Base-by-base conservation (phyloP, 2,329 filamentous ascomycete species). In the Myotisia sp. region DNA sequence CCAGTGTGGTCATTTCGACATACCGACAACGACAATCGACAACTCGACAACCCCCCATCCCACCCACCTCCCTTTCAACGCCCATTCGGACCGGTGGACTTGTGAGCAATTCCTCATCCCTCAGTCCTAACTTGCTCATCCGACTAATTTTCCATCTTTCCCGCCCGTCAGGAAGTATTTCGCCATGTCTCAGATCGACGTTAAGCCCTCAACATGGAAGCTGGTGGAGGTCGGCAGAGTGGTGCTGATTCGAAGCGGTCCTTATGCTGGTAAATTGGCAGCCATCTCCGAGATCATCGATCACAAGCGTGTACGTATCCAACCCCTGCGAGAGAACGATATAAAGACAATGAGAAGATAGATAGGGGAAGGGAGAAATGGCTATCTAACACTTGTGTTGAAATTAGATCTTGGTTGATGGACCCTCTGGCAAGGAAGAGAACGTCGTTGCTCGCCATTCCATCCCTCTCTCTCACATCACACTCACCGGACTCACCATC, bases 281-380 rank as follows among this genome's bases (percentile, higher is more conserved):
- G 71, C 78, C 56, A 87, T 98, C 59, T 85, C 93, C 67, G 87
- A 98, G 78, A 95, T 98, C 67, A 90, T 98, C 70, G 90, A 98
- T 71, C 87, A 98, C 80, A 94, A 93, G 77, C 85, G 90, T 70
- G 90, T 98, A 92, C 63, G 90, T 84, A n/a, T 38, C 16, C 16
- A 19, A 8, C 39, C 34, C 10, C 28, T 33, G 34, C 4, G 32
- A 42, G 39, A 34, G 34, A 34, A 32, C 43, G 8, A 28, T 27
- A 30, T 31, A 32, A 24, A 31, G 19, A 19, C 32, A 16, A 23
- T 27, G 8, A 36, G n/a, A n/a, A n/a, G n/a, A n/a, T n/a, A n/a
- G n/a, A n/a, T n/a, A n/a, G n/a, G 23, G 10, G 29, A 8, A 5
- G 4, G 29, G 8, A 14, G 20, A 12, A 34, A 12, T 22, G 31